Evolutionary conservation across 2,329 filamentous ascomycete species (phyloP).

Genomic region (Septoria linicola): DNA sequence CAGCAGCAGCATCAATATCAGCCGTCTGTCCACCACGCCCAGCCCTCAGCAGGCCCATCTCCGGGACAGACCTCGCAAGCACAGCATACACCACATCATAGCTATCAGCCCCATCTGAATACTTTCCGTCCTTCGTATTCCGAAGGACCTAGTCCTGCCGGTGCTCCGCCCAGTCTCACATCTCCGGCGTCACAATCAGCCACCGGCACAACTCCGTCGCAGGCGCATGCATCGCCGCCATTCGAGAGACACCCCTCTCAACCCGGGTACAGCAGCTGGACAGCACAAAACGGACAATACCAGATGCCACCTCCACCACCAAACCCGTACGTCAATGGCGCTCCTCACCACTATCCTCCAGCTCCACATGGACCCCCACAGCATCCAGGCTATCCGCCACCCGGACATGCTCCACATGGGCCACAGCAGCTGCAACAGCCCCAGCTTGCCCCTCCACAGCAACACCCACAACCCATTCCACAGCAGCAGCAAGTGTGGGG

Average conservation of each 20-base stretch:
- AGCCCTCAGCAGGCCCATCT: slow-evolving; percentile 9
- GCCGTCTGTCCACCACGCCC: slow-evolving; percentile 7
- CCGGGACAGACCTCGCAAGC: slow-evolving; percentile 7
- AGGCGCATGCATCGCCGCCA: slow-evolving; percentile 31
- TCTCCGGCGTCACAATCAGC: slow-evolving; percentile 32
- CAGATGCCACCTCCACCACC: slow-evolving; percentile 26
- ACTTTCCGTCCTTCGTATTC: slow-evolving; percentile 33
- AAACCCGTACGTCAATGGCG: slow-evolving; percentile 26
- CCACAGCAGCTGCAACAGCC: slow-evolving; percentile 14
- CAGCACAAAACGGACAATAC: slow-evolving; percentile 25
- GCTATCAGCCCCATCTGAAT: slow-evolving; percentile 24
- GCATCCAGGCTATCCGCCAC: slow-evolving; percentile 18
- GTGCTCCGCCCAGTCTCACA: slow-evolving; percentile 28
- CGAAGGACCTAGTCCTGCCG: slow-evolving; percentile 22
- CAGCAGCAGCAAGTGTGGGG: slow-evolving; percentile 28
- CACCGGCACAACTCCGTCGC: slow-evolving; percentile 29
- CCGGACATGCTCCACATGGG: slow-evolving; percentile 12
- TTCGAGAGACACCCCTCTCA: slow-evolving; percentile 22
- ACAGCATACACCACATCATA: slow-evolving; percentile 4
- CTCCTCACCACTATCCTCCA: slow-evolving; percentile 16
- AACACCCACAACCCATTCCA: slow-evolving; percentile 13
- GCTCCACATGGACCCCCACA: slow-evolving; percentile 14
- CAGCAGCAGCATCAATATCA: neutral
- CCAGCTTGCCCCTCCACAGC: slow-evolving; percentile 15
- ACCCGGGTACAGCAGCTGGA: slow-evolving; percentile 27